Conservation (phyloP, 192 early-diverging fungal species). For the Anaeromyces robustus region DNA sequence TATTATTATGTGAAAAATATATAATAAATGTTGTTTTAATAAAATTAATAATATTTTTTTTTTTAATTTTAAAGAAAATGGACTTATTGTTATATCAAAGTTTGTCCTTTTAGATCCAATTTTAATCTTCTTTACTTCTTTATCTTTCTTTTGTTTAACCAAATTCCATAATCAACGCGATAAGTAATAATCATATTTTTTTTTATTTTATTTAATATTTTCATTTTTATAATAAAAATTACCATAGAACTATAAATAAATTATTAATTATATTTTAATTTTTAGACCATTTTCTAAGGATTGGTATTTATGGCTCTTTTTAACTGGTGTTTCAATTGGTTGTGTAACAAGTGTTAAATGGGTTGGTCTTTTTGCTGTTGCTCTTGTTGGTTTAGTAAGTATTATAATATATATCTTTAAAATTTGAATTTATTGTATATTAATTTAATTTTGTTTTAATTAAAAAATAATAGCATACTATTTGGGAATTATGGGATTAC, state of each 20-base stretch:
- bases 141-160: background rate
- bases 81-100: background rate
- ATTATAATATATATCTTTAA: background rate
- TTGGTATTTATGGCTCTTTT: background rate
- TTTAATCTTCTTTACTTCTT: background rate
- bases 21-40: too few relatives aligned
- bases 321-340: conserved; percentile 1
- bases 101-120: conserved; percentile 3
- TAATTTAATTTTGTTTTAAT: background rate
- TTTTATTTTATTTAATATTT: background rate
- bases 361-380: conserved; percentile 87
- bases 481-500: background rate
- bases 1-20: too few relatives aligned
- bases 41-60: background rate
- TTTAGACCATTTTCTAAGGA: background rate
- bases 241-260: too few relatives aligned
- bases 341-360: conserved; percentile 53
- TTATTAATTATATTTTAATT: too few relatives aligned
- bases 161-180: background rate
- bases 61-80: background rate
- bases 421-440: background rate
- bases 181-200: background rate
- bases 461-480: background rate
- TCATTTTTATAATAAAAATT: background rate
- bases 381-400: conserved; percentile 12